Evolutionary conservation across 768 basidiomycete genomes (phyloP).

Genomic region (Fistulinella prunicolor): DNA sequence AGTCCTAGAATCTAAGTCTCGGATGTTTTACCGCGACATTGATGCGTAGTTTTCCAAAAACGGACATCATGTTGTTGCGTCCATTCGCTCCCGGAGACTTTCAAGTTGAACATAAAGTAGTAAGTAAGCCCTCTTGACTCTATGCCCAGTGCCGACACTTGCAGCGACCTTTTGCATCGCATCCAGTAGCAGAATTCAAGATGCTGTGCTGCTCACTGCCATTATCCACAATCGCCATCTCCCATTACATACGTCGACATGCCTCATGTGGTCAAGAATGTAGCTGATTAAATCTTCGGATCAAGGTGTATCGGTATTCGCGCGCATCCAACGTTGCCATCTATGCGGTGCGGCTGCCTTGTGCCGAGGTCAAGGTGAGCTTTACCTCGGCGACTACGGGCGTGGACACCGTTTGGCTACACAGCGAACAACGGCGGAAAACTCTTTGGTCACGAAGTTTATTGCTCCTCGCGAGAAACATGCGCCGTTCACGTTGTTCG

Average conservation of each 20-base stretch:
- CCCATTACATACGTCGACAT: conserved; percentile 1
- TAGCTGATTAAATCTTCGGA: conserved; percentile 12
- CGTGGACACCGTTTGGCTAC: conserved; percentile 6
- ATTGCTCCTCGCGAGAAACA: conserved; percentile 31
- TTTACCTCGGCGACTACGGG: conserved; percentile 16
- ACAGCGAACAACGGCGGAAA: conserved; percentile 13
- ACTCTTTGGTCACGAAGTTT: conserved; percentile 12
- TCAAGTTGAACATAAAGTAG: not conserved
- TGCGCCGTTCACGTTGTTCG: conserved; percentile 27
- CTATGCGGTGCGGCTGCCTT: conserved; percentile 13
- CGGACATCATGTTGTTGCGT: too few species aligned
- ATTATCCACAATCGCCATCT: not conserved
- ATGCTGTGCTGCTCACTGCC: conserved; percentile 1
- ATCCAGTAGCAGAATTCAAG: not conserved
- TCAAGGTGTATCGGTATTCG: conserved; percentile 8
- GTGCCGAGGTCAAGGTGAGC: conserved; percentile 9
- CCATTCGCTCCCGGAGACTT: too few species aligned
- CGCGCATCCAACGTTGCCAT: conserved; percentile 15
- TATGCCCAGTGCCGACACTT: too few species aligned
- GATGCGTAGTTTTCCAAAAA: too few species aligned
- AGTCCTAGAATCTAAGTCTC: too few species aligned
- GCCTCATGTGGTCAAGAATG: conserved; percentile 20
- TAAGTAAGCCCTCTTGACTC: not conserved
- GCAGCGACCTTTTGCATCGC: too few species aligned
- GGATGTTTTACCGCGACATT: too few species aligned